phyloP scores from a whole-genome alignment of 257 asterid genomes.

The Echium plantagineum region DNA sequence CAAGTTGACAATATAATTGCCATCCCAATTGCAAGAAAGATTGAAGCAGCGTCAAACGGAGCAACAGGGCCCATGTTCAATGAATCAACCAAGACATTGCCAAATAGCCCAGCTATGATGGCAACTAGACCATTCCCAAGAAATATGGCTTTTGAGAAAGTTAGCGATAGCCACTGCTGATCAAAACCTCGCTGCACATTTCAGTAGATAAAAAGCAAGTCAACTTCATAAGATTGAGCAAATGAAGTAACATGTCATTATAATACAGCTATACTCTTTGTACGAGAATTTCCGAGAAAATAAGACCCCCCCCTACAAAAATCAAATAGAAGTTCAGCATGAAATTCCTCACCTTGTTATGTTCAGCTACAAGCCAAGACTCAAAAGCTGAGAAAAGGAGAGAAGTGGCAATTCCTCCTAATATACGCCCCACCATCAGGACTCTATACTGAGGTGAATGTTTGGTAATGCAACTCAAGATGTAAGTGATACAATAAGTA shows the following conservation, averaged over 20 bases:
- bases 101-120: conserved; percentile 77
- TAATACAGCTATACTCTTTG: not conserved
- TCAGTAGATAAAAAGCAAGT: conserved; percentile 2
- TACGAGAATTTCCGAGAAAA: no score
- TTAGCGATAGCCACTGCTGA: conserved; percentile 83
- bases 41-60: conserved; percentile 88
- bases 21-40: conserved; percentile 84
- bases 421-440: conserved; percentile 87
- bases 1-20: conserved; percentile 75
- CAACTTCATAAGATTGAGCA: conserved; percentile 2
- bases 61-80: conserved; percentile 84
- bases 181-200: conserved; percentile 78
- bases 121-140: conserved; percentile 98
- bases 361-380: conserved; percentile 98
- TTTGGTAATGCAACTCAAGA: conserved; percentile 85
- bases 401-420: conserved; percentile 97
- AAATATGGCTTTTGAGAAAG: conserved; percentile 93
- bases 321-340: not conserved
- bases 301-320: no score
- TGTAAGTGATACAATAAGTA: conserved; percentile 84
- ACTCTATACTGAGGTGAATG: conserved; percentile 85
- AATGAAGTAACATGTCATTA: not conserved
- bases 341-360: conserved; percentile 59
- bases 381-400: conserved; percentile 89
- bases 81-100: conserved; percentile 74